Base-by-base conservation (phyloP, 2,329 filamentous ascomycete species). In the Acrocalymma vagum region DNA sequence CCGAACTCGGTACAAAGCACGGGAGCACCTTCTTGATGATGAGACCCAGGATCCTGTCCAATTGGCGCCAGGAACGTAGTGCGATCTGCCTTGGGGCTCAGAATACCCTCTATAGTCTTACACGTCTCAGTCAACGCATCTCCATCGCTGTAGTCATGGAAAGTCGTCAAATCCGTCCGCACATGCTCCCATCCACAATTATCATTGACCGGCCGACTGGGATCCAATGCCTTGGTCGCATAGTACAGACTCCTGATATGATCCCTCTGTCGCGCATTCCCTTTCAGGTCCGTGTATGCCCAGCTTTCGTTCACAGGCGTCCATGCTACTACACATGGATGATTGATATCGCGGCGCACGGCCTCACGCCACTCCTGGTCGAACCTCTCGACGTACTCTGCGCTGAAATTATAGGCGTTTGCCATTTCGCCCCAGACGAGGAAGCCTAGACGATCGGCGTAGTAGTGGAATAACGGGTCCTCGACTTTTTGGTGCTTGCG, bases 121-220 rank as follows among this genome's bases (percentile, higher is more conserved):
- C 82, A 86, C 2, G 79, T 81, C 43, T 77, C 70, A 5, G 77
- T 72, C 6, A 88, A 74, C 15, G 75, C 78, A 0, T 78, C 72
- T 0, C 73, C 80, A 53, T 87, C 84, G 13, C 75, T 72, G 59
- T 87, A 88, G 63, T 87, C 84, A 61, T 87, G 85, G 71, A 85
- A 88, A 0, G 84, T 86, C 16, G 80, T 82, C 2, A 87, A 69
- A 51, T 87, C 84, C 0, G 81, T 84, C 9, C 74, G 54, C 5
- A 87, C 83, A 48, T 87, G 84, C 57, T 87, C 83, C 85, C 85
- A 87, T 22, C 85, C 85, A 51, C 84, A 87, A 64, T 88, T 87
- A 63, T 87, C 84, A 56, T 87, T 88, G 57, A 88, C 76, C 11
- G 83, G 83, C 5, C 85, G 71, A 0, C 80, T 85, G 2, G 80